These are phyloP conservation scores for Ceratocystis eucalypticola DNA, from an alignment of 2,329 filamentous ascomycete species.

Conservation along the genomic window DNA sequence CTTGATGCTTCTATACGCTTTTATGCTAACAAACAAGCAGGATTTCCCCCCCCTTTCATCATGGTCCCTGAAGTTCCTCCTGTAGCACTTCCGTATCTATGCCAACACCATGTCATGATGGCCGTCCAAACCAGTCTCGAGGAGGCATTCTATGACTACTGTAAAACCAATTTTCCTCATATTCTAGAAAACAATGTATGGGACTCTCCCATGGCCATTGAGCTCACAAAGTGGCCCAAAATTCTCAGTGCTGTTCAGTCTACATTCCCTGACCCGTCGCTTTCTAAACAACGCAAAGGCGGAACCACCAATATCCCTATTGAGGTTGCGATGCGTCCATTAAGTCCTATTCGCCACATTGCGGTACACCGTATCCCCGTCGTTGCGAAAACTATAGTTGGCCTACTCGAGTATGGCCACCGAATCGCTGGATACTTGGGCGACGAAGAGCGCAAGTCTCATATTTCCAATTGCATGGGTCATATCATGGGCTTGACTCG, in stretches of 20 bases:
- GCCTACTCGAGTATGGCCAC: conserved; percentile 6
- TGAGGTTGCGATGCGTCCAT: conserved; percentile 2
- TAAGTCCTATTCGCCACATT: conserved; percentile 15
- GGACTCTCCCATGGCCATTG: conserved; percentile 13
- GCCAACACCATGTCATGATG: conserved; percentile 15
- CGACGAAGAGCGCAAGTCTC: not conserved
- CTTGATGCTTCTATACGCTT: not conserved
- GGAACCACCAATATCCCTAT: not conserved
- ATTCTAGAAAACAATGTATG: not conserved
- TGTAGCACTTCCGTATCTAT: conserved; percentile 10
- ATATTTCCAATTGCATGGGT: not conserved
- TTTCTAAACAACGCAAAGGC: not conserved
- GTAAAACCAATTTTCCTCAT: conserved; percentile 6
- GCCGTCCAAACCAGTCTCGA: conserved; percentile 10
- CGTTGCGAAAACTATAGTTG: not conserved
- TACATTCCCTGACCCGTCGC: conserved; percentile 10
- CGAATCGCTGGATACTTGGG: conserved; percentile 11
- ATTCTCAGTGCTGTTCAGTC: conserved; percentile 1
- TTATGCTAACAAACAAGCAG: not conserved
- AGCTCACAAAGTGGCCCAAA: conserved; percentile 13
- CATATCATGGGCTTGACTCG: not conserved
- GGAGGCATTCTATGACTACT: conserved; percentile 10
- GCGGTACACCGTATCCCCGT: conserved; percentile 15
- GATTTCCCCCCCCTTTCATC: conserved; percentile 7
- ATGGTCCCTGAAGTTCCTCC: conserved; percentile 1